Conservation (phyloP, 495 filamentous ascomycete species). For the Penicillium salamii region DNA sequence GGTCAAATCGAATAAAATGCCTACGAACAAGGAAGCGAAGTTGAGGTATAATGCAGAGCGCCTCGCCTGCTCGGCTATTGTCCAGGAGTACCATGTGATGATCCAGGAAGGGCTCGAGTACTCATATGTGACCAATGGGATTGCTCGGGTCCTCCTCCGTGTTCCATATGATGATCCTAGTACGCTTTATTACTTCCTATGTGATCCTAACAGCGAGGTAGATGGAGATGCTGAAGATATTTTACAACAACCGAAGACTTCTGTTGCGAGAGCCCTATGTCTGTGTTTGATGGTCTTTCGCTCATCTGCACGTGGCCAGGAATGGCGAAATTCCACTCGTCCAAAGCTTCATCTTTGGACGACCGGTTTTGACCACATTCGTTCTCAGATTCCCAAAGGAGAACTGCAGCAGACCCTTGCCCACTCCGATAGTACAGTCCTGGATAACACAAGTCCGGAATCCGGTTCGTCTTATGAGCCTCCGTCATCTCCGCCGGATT, state of each 20-base stretch:
- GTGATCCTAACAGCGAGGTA: constrained; percentile 32
- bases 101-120: constrained; percentile 29
- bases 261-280: constrained; percentile 22
- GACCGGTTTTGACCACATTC: constrained; percentile 21
- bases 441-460: constrained; percentile 18
- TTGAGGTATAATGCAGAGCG: constrained; percentile 23
- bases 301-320: constrained; percentile 21
- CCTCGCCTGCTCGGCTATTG: constrained; percentile 17
- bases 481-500: constrained; percentile 13
- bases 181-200: constrained; percentile 37
- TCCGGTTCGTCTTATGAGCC: constrained; percentile 12
- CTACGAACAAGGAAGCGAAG: constrained; percentile 14
- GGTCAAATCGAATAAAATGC: constrained; percentile 16
- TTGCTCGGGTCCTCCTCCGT: constrained; percentile 28
- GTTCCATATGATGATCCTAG: constrained; percentile 30
- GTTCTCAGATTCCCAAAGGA: constrained; percentile 17
- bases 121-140: constrained; percentile 31
- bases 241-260: constrained; percentile 10
- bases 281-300: constrained; percentile 28
- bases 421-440: constrained; percentile 10
- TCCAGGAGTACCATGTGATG: constrained; percentile 30
- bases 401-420: constrained; percentile 15
- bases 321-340: constrained; percentile 27
- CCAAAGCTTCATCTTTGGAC: constrained; percentile 17
- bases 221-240: no score